phyloP scores from a whole-genome alignment of 805 yeast species.

The Nakazawaea molendinolei region DNA sequence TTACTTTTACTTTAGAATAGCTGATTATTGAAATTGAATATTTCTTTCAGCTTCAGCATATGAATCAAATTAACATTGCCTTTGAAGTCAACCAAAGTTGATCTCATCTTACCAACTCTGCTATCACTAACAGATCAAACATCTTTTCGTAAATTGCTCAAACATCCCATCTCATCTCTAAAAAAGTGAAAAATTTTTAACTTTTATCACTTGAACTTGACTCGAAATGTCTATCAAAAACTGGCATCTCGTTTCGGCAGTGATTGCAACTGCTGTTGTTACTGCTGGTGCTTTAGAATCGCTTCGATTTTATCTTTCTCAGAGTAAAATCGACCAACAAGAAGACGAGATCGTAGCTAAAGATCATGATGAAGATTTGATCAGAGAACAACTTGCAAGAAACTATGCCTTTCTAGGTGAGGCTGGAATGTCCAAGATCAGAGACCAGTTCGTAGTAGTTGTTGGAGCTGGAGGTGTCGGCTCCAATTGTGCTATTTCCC shows the following conservation, averaged over 20 bases:
- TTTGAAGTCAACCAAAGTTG: too few species aligned
- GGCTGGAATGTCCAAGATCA: conserved; percentile 69
- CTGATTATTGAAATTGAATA: too few species aligned
- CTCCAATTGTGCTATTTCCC: conserved; percentile 89
- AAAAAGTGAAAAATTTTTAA: too few species aligned
- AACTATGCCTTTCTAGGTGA: conserved; percentile 89
- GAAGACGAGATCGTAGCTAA: too few species aligned
- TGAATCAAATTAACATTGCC: too few species aligned
- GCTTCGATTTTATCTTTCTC: conserved; percentile 23
- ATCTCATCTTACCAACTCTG: too few species aligned
- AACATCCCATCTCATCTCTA: neutral
- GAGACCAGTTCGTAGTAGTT: conserved; percentile 67
- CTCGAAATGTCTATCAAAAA: conserved; percentile 5
- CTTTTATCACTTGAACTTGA: too few species aligned
- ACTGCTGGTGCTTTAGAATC: conserved; percentile 32
- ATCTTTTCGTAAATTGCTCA: too few species aligned
- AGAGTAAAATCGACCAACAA: too few species aligned
- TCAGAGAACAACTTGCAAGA: conserved; percentile 87
- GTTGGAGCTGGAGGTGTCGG: conserved; percentile 99
- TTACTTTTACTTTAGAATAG: too few species aligned
- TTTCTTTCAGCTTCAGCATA: too few species aligned
- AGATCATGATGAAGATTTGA: conserved; percentile 57
- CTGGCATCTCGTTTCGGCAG: conserved; percentile 11
- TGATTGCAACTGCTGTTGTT: conserved; percentile 25
- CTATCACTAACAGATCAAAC: too few species aligned